Evolutionary conservation across 1,139 yeast genomes (phyloP).

Genomic region (Pichia norvegensis): DNA sequence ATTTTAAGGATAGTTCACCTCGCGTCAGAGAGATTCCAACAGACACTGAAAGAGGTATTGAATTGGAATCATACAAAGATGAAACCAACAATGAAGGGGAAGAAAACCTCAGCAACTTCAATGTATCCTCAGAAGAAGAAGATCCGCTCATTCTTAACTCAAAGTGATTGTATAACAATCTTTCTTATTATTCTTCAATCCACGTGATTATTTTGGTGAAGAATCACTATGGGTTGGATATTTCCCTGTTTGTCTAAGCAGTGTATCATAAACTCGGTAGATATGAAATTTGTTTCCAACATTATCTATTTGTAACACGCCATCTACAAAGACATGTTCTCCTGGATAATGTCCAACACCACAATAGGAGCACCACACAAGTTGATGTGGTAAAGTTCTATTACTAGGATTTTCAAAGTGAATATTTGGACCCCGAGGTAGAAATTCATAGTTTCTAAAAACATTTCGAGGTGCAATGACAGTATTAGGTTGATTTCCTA

Average conservation of each 20-base stretch:
- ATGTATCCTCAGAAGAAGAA: slow-evolving; percentile 7
- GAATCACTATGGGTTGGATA: neutral
- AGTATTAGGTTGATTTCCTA: neutral
- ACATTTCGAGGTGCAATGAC: neutral
- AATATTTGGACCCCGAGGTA: neutral
- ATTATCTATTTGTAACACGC: neutral
- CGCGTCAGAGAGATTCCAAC: neutral
- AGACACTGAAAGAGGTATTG: slow-evolving; percentile 10
- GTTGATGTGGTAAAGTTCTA: neutral
- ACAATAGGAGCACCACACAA: neutral
- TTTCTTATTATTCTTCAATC: too few species aligned
- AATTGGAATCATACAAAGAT: slow-evolving; percentile 6
- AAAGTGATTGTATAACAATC: too few species aligned
- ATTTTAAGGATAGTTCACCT: slow-evolving; percentile 31
- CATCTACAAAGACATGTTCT: neutral
- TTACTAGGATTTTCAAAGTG: neutral
- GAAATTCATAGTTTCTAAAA: neutral
- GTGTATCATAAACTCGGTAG: neutral
- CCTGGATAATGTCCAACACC: neutral
- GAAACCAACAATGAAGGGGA: neutral
- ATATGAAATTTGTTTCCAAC: neutral
- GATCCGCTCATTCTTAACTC: neutral
- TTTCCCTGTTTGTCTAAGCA: neutral
- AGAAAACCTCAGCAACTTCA: slow-evolving; percentile 6
- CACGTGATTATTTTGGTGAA: neutral